Evolutionary conservation across 177 flowering plant genomes (phyloP).

Genomic region (Tripterygium wilfordii): DNA sequence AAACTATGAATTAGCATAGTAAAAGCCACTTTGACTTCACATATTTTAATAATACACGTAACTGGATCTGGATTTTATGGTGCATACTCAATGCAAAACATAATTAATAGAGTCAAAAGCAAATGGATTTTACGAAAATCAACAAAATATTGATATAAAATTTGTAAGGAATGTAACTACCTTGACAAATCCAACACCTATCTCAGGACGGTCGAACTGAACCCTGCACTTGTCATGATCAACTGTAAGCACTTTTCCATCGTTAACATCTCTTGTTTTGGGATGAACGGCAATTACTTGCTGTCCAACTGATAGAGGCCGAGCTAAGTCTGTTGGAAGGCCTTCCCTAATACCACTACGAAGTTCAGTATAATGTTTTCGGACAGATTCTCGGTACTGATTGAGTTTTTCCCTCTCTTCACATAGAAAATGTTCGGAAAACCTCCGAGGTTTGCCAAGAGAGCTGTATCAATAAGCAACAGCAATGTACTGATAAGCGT

Average conservation of each 20-base stretch:
- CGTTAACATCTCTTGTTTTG: conserved; percentile 76
- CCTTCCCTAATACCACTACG: conserved; percentile 71
- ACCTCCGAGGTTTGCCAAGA: conserved; percentile 89
- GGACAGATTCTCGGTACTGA: conserved; percentile 77
- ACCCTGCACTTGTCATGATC: conserved; percentile 74
- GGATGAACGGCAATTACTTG: conserved; percentile 87
- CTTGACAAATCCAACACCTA: conserved; percentile 85
- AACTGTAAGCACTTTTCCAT: conserved; percentile 82
- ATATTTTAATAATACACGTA: too few relatives aligned
- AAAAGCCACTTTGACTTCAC: too few relatives aligned
- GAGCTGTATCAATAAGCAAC: conserved; percentile 53
- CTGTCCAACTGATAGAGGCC: conserved; percentile 85
- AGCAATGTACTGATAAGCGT: conserved; percentile 8
- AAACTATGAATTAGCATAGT: too few relatives aligned
- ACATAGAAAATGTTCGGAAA: conserved; percentile 65
- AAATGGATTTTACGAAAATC: too few relatives aligned
- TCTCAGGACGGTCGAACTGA: conserved; percentile 79
- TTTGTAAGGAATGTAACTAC: conserved; percentile 30
- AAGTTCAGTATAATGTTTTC: conserved; percentile 74
- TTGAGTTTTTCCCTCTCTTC: conserved; percentile 87
- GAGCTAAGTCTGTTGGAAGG: conserved; percentile 77
- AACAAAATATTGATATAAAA: background rate
- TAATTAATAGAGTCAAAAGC: too few relatives aligned
- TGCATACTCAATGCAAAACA: too few relatives aligned
- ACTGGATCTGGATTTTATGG: too few relatives aligned